A percentile compares a stretch with the other conserved stretches of the same genome.
Conservation (phyloP, 768 basidiomycete genomes). For the Russula vinacea region DNA sequence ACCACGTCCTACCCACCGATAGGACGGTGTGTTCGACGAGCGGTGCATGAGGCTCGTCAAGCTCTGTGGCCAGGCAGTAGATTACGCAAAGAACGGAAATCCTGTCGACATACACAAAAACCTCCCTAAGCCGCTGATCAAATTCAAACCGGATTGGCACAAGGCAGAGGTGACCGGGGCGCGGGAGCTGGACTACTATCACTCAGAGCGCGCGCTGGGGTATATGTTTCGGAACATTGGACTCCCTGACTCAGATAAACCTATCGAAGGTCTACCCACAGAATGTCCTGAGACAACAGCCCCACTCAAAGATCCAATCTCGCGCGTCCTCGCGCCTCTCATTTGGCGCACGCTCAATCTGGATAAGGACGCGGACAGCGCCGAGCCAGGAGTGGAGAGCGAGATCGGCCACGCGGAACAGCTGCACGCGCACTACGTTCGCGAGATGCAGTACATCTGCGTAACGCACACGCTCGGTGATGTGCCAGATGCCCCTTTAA, state of each 20-base stretch:
- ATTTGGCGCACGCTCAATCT: neutral
- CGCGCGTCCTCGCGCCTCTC: constrained; percentile 3
- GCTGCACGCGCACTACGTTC: neutral
- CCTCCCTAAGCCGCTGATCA: neutral
- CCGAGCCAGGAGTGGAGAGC: neutral
- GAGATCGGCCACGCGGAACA: neutral
- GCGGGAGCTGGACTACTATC: neutral
- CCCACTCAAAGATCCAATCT: constrained; percentile 9
- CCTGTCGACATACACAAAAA: neutral
- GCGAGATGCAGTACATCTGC: neutral
- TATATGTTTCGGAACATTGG: constrained; percentile 39
- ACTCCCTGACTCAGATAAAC: constrained; percentile 43
- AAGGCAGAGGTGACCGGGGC: neutral
- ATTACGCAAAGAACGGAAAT: neutral
- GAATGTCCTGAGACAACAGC: neutral
- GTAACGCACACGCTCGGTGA: constrained; percentile 53
- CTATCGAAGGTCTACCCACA: constrained; percentile 13
- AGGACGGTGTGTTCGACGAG: no score
- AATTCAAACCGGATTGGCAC: constrained; percentile 1
- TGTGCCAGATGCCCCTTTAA: constrained; percentile 49
- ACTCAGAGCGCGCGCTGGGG: neutral
- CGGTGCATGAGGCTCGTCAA: no score
- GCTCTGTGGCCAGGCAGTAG: no score
- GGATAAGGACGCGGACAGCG: neutral
- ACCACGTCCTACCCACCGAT: no score